Conservation (phyloP, 768 basidiomycete genomes). For the Megacollybia marginata region DNA sequence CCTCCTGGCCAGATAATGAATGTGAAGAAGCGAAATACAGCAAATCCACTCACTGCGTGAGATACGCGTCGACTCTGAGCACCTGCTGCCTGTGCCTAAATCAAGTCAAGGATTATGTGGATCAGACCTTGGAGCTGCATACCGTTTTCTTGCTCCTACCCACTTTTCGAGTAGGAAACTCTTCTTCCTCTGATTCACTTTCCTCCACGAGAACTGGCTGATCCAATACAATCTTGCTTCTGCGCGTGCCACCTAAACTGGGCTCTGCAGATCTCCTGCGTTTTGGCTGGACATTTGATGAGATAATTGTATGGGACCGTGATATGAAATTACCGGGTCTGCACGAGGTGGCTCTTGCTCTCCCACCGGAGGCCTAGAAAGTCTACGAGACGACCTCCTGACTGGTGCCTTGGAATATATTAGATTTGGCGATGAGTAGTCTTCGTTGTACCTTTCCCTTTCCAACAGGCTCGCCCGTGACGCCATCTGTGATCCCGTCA, state of each 20-base stretch:
- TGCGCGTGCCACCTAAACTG: conserved; percentile 42
- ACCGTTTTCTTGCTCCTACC: conserved; percentile 56
- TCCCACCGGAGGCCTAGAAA: conserved; percentile 49
- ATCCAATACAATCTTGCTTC: conserved; percentile 23
- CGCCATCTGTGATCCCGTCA: conserved; percentile 75
- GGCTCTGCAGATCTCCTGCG: conserved; percentile 77
- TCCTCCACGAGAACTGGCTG: conserved; percentile 55
- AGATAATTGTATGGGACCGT: conserved; percentile 7
- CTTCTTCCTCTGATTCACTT: conserved; percentile 71
- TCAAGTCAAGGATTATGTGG: conserved; percentile 3
- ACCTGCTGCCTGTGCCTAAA: conserved; percentile 41
- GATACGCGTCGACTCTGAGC: conserved; percentile 51
- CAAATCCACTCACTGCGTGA: conserved; percentile 25
- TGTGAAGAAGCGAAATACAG: background rate
- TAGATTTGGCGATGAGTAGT: background rate
- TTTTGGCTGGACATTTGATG: conserved; percentile 48
- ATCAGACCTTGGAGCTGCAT: conserved; percentile 8
- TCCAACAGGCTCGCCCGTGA: conserved; percentile 66
- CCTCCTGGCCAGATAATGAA: conserved; percentile 29
- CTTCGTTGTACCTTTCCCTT: conserved; percentile 28
- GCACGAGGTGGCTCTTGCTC: conserved; percentile 34
- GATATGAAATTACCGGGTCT: conserved; percentile 44
- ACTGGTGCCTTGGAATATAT: conserved; percentile 15
- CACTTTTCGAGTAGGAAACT: conserved; percentile 51
- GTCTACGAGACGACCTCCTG: conserved; percentile 56